These are phyloP conservation scores for Hanseniaspora clermontiae DNA, from an alignment of 805 yeast species.

Conservation along the genomic window DNA sequence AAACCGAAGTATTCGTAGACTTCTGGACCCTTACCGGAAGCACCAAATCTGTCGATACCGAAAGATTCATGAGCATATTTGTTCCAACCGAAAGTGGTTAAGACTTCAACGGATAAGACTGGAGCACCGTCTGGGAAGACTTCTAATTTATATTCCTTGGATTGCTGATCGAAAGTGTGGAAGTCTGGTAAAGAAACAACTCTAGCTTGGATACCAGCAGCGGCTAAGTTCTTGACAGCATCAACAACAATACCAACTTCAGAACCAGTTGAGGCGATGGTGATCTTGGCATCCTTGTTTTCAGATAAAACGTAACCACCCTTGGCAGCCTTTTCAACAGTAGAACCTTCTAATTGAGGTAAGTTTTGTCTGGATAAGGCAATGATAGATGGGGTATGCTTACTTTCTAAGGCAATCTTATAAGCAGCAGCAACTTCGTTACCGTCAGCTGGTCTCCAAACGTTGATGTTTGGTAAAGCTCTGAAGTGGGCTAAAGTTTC, in stretches of 20 bases:
- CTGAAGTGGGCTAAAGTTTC: constrained; percentile 79
- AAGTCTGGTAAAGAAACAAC: constrained; percentile 91
- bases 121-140: constrained; percentile 94
- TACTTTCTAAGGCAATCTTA: constrained; percentile 48
- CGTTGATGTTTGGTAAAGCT: constrained; percentile 69
- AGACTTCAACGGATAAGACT: constrained; percentile 83
- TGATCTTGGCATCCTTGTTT: constrained; percentile 45
- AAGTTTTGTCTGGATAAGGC: constrained; percentile 78
- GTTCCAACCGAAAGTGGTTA: constrained; percentile 85
- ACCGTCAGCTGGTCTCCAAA: constrained; percentile 92
- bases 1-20: constrained; percentile 78
- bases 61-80: constrained; percentile 93
- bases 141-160: constrained; percentile 63
- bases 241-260: constrained; percentile 74
- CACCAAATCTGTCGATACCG: constrained; percentile 93
- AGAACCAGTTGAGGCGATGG: constrained; percentile 84
- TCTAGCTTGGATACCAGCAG: constrained; percentile 57
- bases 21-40: constrained; percentile 78
- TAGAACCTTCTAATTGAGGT: constrained; percentile 87
- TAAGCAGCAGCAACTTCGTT: constrained; percentile 79
- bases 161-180: constrained; percentile 75
- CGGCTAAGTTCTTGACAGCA: constrained; percentile 60
- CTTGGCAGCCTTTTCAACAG: constrained; percentile 79
- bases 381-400: constrained; percentile 56
- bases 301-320: constrained; percentile 81